Conservation (phyloP, 2,329 filamentous ascomycete species). For the Neonectria coccinea region DNA sequence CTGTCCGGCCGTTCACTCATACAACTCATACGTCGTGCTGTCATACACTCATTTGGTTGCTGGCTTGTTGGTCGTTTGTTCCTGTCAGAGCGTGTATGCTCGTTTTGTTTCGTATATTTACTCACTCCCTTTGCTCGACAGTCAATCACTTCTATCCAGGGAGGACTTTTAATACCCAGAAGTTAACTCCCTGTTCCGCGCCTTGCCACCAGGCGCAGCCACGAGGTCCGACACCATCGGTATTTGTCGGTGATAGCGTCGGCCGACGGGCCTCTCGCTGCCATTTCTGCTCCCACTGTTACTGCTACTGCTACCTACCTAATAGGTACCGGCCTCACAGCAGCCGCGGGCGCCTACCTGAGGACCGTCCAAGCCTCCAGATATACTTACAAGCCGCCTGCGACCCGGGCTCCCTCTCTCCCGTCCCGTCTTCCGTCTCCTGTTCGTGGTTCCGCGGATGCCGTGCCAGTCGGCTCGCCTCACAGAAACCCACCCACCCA, state of each 20-base stretch:
- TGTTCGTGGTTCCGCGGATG: not conserved
- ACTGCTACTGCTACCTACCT: not conserved
- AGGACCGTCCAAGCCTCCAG: not conserved
- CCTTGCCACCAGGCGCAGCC: not conserved
- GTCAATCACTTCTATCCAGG: not conserved
- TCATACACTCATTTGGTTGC: not conserved
- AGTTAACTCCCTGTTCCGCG: not conserved
- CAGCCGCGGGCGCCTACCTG: not conserved
- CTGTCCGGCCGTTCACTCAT: not conserved
- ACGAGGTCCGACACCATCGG: not conserved
- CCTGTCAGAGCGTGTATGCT: not conserved
- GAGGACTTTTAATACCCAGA: not conserved
- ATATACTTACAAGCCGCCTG: not conserved
- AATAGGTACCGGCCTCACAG: not conserved
- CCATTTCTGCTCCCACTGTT: not conserved
- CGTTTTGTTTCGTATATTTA: not conserved
- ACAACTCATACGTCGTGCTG: not conserved
- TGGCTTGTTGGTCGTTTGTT: not conserved
- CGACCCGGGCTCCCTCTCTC: not conserved
- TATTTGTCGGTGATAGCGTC: not conserved
- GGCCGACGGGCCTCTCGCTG: not conserved
- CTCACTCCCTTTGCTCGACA: not conserved
- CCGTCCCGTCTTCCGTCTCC: not conserved
- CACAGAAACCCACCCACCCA: constrained; percentile 8
- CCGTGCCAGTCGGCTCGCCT: constrained; percentile 10